phyloP scores from a whole-genome alignment of 2,329 filamentous ascomycete species.

The Arthrobotrys conoides region DNA sequence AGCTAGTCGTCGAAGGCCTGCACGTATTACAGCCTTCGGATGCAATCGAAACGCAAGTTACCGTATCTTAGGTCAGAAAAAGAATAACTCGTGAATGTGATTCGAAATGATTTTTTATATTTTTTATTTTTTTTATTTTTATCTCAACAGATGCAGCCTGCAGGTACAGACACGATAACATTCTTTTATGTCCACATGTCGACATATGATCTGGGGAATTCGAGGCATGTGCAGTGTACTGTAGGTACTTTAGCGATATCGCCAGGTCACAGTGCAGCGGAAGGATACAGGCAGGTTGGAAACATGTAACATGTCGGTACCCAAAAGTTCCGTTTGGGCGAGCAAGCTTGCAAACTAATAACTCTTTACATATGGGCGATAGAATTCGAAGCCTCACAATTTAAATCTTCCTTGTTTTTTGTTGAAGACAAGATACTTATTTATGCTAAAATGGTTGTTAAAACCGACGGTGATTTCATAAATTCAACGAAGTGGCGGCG shows the following conservation, averaged over 20 bases:
- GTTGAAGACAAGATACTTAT: constrained; percentile 4
- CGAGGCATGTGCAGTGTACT: constrained; percentile 31
- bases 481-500: constrained; percentile 26
- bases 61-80: not conserved
- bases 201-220: constrained; percentile 17
- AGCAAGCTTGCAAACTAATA: constrained; percentile 10
- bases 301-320: constrained; percentile 50
- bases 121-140: not conserved
- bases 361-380: not conserved
- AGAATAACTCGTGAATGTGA: not conserved
- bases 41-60: constrained; percentile 10
- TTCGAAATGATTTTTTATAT: constrained; percentile 20
- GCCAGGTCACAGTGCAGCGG: constrained; percentile 49
- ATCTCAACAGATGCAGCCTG: constrained; percentile 19
- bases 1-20: not conserved
- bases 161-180: constrained; percentile 35
- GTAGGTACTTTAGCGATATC: constrained; percentile 44
- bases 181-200: constrained; percentile 17
- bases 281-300: constrained; percentile 36
- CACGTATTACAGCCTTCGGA: not conserved
- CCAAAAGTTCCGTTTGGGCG: constrained; percentile 52
- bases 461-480: constrained; percentile 27
- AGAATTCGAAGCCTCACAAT: constrained; percentile 11
- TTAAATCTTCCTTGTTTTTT: constrained; percentile 24
- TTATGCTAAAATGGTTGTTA: constrained; percentile 33